Percentiles rank a stretch among this genome's conserved stretches.
These are phyloP conservation scores for Coelastrella sp. DNA, from an alignment of 139 green algal species.

Conservation along the genomic window DNA sequence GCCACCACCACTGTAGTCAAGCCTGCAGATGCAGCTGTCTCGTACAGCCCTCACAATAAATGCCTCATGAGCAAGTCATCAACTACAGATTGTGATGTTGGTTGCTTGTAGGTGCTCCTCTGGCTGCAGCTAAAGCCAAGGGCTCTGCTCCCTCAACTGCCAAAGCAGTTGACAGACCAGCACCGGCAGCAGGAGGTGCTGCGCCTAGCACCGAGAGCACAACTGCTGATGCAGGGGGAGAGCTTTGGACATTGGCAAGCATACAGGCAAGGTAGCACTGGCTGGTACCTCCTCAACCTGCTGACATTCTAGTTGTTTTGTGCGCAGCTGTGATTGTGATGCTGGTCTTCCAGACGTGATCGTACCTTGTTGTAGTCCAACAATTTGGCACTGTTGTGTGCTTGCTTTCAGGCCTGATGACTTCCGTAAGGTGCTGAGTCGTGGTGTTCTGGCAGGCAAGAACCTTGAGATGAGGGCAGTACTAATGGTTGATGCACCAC, in stretches of 20 bases:
- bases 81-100: too few species aligned
- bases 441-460: constrained; percentile 46
- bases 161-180: neutral
- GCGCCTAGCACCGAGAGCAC: neutral
- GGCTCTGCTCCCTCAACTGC: neutral
- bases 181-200: neutral
- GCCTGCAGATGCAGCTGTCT: neutral
- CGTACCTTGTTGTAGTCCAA: neutral
- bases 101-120: neutral
- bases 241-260: neutral
- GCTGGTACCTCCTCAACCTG: too few species aligned
- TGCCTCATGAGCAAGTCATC: too few species aligned
- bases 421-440: constrained; percentile 51
- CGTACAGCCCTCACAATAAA: neutral
- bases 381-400: neutral
- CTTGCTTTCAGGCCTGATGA: constrained; percentile 38
- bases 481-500: constrained; percentile 52
- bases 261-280: neutral
- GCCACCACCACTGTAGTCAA: neutral
- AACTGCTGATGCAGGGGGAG: neutral
- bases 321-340: neutral
- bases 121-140: neutral
- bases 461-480: constrained; percentile 38
- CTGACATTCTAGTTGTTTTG: neutral
- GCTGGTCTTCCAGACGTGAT: neutral